Evolutionary conservation across 176 grass and related monocot species (phyloP).

Genomic region (Avena sativa): DNA sequence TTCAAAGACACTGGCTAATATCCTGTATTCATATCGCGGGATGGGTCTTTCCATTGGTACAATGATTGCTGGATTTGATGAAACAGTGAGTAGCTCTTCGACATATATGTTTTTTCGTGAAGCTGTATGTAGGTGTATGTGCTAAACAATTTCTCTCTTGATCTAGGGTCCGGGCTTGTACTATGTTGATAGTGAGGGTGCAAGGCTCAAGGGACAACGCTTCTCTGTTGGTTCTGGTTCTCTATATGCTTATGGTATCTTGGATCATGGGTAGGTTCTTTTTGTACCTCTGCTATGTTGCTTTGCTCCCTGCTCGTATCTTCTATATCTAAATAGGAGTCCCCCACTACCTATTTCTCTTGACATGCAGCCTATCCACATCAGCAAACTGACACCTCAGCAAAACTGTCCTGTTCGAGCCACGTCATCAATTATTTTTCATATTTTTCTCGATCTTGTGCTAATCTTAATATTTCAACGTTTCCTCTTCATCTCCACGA

Average conservation of each 20-base stretch:
- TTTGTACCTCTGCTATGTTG: background rate
- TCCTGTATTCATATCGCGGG: slow-evolving; percentile 85
- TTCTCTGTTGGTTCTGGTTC: slow-evolving; percentile 98
- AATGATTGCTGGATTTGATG: slow-evolving; percentile 99
- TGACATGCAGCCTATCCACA: no score
- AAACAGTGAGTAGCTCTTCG: slow-evolving; percentile 58
- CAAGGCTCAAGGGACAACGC: slow-evolving; percentile 74
- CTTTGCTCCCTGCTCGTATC: background rate
- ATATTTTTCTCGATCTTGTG: no score
- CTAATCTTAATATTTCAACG: no score
- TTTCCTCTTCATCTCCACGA: no score
- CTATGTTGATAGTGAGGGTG: slow-evolving; percentile 98
- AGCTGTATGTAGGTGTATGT: slow-evolving; percentile 8
- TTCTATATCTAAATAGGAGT: no score
- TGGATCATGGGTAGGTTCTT: slow-evolving; percentile 76
- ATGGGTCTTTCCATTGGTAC: slow-evolving; percentile 95
- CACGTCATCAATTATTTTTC: no score
- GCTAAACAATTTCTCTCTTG: slow-evolving; percentile 14
- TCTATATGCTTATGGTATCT: slow-evolving; percentile 88
- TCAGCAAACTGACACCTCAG: no score
- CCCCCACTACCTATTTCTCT: no score
- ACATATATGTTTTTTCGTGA: background rate
- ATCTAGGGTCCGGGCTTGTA: slow-evolving; percentile 90
- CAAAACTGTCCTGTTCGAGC: no score
- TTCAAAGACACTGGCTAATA: slow-evolving; percentile 89